A percentile compares a stretch with the other conserved stretches of the same genome.
Evolutionary conservation across 2,329 filamentous ascomycete genomes (phyloP).

Genomic region (Sporothrix inflata): DNA sequence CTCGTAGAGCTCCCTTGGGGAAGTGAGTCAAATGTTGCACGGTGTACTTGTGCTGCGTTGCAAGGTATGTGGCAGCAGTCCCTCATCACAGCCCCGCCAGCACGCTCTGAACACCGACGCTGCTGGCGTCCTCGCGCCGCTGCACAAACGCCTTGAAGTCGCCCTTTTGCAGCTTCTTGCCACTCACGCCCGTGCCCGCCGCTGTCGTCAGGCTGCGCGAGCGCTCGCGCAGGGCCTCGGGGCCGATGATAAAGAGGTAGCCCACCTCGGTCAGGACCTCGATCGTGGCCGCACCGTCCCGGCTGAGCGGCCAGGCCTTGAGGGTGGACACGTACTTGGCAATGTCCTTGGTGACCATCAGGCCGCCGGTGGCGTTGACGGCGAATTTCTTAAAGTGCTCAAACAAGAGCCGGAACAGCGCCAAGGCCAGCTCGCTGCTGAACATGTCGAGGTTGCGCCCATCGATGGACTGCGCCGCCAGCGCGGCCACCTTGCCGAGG

Average conservation of each 20-base stretch:
- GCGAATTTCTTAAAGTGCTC: conserved; percentile 94
- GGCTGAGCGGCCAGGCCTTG: conserved; percentile 76
- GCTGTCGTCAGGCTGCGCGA: conserved; percentile 58
- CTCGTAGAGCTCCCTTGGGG: not conserved
- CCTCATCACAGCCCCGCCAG: conserved; percentile 33
- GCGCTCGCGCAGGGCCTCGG: conserved; percentile 74
- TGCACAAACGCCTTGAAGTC: conserved; percentile 84
- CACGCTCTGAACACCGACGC: conserved; percentile 47
- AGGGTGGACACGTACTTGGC: conserved; percentile 88
- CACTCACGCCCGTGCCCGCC: conserved; percentile 46
- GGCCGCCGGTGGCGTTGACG: conserved; percentile 87
- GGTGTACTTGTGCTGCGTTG: not conserved
- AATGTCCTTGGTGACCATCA: conserved; percentile 96
- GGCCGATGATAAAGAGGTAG: conserved; percentile 91
- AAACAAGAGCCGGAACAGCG: conserved; percentile 76
- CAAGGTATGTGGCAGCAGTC: not conserved
- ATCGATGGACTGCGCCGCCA: conserved; percentile 71
- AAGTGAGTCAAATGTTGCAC: not conserved
- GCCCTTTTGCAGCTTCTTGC: conserved; percentile 63
- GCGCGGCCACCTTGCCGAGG: conserved; percentile 66
- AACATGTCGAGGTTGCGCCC: conserved; percentile 83
- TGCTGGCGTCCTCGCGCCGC: conserved; percentile 80
- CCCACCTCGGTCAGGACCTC: conserved; percentile 92
- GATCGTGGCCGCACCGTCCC: conserved; percentile 69
- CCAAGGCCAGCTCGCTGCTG: conserved; percentile 79